Base-by-base conservation (phyloP, 805 yeast genomes). In the Middelhovenomyces tepae region DNA sequence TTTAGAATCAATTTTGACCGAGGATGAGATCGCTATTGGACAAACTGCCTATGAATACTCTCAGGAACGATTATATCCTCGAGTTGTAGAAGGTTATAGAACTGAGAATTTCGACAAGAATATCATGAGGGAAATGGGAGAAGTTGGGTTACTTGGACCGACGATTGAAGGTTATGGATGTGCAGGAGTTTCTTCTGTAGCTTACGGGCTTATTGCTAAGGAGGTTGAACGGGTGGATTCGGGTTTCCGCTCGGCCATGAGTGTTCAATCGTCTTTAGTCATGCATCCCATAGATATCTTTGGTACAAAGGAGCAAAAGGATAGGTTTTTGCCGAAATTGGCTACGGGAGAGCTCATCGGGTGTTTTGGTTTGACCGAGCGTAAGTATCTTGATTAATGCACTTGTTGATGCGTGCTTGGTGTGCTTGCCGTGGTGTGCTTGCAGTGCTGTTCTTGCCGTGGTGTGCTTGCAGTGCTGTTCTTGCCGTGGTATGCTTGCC, bases 281-380 rank as follows among this genome's bases (percentile, higher is more conserved):
- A 64, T 62, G 68, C 60, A 45, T 27, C 65, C 68, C 9, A 62
- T 64, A 32, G 36, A 50, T 36, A 50, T 38, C 36, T 62, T 62
- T 36, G 68, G 67, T 15, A 47, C 62, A 8, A 53, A 50, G 38
- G 67, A 58, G 43, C 61, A 53, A 43, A 63, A 62, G 49, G 58
- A 62, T 30, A 47, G 63, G 16, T 57, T 54, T 32, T 40, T 62
- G 35, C 67, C 68, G 9, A 36, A 37, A 16, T 54, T 63, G 31
- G 65, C 65, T 2, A 37, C 56, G 5, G 68, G 67, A 6, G 66
- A 63, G 39, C 45, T 62, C n/a, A 48, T 62, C 10, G 80, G 80
- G 25, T 72, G 78, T 54, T 74, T 74, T 45, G 80, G 76, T 20
- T 66, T 74, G 58, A 74, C 80, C 23, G 80, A 74, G 55, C 73